Conservation (phyloP, 345 rosid species). For the Salix exigua region DNA sequence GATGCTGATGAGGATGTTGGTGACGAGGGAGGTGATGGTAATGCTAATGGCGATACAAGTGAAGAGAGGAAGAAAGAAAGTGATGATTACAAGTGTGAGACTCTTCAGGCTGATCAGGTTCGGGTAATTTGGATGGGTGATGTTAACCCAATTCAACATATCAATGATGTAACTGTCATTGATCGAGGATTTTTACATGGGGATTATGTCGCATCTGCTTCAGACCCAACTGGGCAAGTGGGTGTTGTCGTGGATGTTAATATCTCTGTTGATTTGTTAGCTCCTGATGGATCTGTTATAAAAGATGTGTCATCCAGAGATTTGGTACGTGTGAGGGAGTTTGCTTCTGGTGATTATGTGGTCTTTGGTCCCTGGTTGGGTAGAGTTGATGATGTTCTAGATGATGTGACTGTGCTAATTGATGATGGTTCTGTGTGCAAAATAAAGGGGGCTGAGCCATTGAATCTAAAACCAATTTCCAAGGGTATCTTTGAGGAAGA, state of each 20-base stretch:
- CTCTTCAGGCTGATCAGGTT: conserved; percentile 69
- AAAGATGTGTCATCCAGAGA: conserved; percentile 62
- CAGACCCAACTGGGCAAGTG: conserved; percentile 83
- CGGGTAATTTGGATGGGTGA: conserved; percentile 87
- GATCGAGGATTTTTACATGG: conserved; percentile 94
- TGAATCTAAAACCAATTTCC: conserved; percentile 63
- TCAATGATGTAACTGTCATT: conserved; percentile 53
- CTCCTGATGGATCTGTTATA: conserved; percentile 59
- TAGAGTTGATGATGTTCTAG: conserved; percentile 84
- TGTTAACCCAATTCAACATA: conserved; percentile 62
- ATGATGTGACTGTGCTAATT: conserved; percentile 85
- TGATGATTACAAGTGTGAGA: conserved; percentile 44
- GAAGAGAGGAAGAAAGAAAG: conserved; percentile 27
- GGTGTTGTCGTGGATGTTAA: conserved; percentile 81
- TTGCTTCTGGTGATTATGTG: conserved; percentile 81
- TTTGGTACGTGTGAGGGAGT: conserved; percentile 84
- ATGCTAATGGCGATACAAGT: conserved; percentile 23
- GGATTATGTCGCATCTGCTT: conserved; percentile 78
- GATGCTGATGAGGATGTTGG: conserved; percentile 24
- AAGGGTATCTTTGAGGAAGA: conserved; percentile 78
- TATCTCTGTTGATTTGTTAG: conserved; percentile 67
- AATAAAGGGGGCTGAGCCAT: conserved; percentile 80
- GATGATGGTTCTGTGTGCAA: conserved; percentile 96
- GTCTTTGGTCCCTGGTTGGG: conserved; percentile 94
- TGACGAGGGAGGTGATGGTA: conserved; percentile 27